A percentile compares a stretch with the other conserved stretches of the same genome.
These are phyloP conservation scores for Taiwanofungus camphoratus DNA, from an alignment of 1,284 basidiomycete species.

Conservation along the genomic window DNA sequence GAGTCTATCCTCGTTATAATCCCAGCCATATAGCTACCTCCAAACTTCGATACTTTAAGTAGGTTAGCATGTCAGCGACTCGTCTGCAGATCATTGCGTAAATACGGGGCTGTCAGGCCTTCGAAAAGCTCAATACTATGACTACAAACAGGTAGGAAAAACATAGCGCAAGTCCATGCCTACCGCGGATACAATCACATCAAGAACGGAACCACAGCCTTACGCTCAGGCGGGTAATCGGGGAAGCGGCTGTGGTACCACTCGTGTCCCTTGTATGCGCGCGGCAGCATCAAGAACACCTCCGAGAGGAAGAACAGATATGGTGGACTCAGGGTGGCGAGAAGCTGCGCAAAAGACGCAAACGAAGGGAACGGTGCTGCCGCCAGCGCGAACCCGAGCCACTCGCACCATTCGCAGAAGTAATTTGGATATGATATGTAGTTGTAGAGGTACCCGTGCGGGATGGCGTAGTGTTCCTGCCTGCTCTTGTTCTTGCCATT, in stretches of 20 bases:
- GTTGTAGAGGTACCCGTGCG: slow-evolving; percentile 73
- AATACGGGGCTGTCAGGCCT: too few relatives aligned
- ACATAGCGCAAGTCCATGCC: too few relatives aligned
- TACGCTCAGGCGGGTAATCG: slow-evolving; percentile 45
- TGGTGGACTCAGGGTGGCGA: slow-evolving; percentile 40
- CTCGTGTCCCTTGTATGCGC: slow-evolving; percentile 72
- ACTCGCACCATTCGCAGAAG: slow-evolving; percentile 88
- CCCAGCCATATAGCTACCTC: too few relatives aligned
- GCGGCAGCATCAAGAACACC: slow-evolving; percentile 68
- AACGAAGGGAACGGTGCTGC: slow-evolving; percentile 37
- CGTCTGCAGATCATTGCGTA: too few relatives aligned
- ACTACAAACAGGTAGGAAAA: too few relatives aligned
- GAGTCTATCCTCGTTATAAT: neutral
- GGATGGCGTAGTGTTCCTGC: slow-evolving; percentile 70
- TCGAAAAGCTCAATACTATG: too few relatives aligned
- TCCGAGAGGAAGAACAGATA: slow-evolving; percentile 75
- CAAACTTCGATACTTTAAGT: too few relatives aligned
- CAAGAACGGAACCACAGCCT: slow-evolving; percentile 44
- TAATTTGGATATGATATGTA: slow-evolving; percentile 92
- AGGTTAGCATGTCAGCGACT: too few relatives aligned
- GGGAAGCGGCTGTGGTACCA: slow-evolving; percentile 77
- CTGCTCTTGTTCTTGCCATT: slow-evolving; percentile 20
- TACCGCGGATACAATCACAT: slow-evolving; percentile 16
- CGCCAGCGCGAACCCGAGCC: slow-evolving; percentile 75
- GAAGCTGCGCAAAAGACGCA: slow-evolving; percentile 25